These are phyloP conservation scores for Aureobasidium sp. DNA, from an alignment of 2,329 filamentous ascomycete species.

Conservation along the genomic window DNA sequence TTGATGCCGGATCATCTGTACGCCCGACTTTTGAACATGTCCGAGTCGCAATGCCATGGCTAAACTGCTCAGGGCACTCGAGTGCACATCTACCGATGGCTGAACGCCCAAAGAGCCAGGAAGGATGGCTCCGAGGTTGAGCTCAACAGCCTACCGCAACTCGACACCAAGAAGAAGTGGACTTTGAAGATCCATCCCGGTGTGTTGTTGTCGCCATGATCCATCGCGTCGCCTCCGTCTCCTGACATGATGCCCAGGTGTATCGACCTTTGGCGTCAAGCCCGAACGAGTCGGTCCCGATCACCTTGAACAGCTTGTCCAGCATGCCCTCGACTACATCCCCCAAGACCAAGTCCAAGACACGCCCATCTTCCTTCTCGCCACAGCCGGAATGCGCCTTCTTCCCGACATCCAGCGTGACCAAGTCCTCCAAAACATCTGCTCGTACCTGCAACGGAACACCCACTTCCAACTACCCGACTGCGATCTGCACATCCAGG, in stretches of 20 bases:
- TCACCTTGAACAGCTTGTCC: conserved; percentile 70
- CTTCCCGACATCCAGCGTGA: conserved; percentile 67
- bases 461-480: conserved; percentile 84
- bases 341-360: conserved; percentile 68
- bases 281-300: conserved; percentile 71
- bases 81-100: conserved; percentile 90
- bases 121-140: conserved; percentile 54
- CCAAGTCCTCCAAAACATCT: conserved; percentile 68
- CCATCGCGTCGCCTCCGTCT: neutral
- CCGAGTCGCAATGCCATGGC: conserved; percentile 15
- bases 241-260: conserved; percentile 37
- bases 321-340: conserved; percentile 73
- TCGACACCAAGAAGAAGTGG: conserved; percentile 80
- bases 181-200: conserved; percentile 92
- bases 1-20: conserved; percentile 92
- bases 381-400: conserved; percentile 90
- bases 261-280: conserved; percentile 80
- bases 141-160: conserved; percentile 63
- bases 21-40: conserved; percentile 23
- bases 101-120: conserved; percentile 63
- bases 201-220: conserved; percentile 26
- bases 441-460: conserved; percentile 68
- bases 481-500: conserved; percentile 81
- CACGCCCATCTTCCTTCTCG: conserved; percentile 90
- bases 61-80: conserved; percentile 61